Evolutionary conservation across 148 eudicot genomes (phyloP), one percentile per base, ranked within the genome.

Genomic region (Persicaria maculosa): DNA sequence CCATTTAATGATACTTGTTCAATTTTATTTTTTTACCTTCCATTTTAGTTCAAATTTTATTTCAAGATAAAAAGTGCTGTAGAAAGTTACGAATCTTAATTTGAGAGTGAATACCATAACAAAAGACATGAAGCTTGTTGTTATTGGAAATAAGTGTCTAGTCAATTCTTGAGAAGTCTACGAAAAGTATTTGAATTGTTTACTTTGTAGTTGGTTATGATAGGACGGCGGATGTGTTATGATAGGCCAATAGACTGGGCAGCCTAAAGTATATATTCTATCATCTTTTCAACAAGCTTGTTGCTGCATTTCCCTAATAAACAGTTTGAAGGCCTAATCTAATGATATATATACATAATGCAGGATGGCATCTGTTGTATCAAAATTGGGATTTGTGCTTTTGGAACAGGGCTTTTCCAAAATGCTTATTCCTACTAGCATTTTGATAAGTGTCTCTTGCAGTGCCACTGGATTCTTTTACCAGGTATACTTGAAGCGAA

Each of bases 351-450:
- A 16, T 22, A 57, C 69, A 64, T 64, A 64, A 40, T 86, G 80
- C 92, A 95, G 98, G 88, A 82, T 90, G 80, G 93, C 98, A 57
- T 90, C 97, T 79, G 97, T 95, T 16, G 81, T 92, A 83, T 95
- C 98, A 57, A 92, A 95, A 88, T 84, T 92, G 91, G 99, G 97
- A 72, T 95, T 95, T 80, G 85, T 92, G 79, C 87, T 95, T 82
- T 79, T 90, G 88, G 97, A 95, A 87, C 99, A 95, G 83, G 97
- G 92, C 25, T 92, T 84, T 80, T 85, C 99, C 16, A 86, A 76
- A 74, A 79, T 90, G 73, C 75, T 95, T 80, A 85, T 90, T 81
- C 97, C 97, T 22, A 44, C 83, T 16, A 90, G 98, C 77, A 80
- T 95, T 75, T 77, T 79, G 4, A 83, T 95, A 70, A 95, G 98